Conservation (phyloP, 2,329 filamentous ascomycete genomes). For the Sodiomyces alkalinus region DNA sequence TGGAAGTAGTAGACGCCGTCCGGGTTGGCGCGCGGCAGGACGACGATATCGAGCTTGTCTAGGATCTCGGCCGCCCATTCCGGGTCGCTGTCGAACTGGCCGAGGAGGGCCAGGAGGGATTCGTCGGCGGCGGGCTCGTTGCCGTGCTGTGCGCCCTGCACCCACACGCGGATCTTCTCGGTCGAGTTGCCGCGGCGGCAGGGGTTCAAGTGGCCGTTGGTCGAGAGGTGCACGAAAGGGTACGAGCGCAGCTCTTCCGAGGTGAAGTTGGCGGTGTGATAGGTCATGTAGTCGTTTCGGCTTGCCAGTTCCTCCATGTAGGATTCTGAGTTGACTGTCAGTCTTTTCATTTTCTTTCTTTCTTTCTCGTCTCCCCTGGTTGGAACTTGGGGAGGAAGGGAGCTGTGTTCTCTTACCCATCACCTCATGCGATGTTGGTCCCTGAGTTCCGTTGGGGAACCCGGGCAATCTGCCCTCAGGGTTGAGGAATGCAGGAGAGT, state of each 20-base stretch:
- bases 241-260: constrained; percentile 8
- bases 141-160: constrained; percentile 17
- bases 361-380: too few relatives aligned
- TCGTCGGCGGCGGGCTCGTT: constrained; percentile 18
- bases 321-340: constrained; percentile 1
- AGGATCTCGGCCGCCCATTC: constrained; percentile 15
- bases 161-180: constrained; percentile 15
- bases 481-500: constrained; percentile 7
- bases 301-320: constrained; percentile 6
- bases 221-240: constrained; percentile 8
- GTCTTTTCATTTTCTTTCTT: not conserved
- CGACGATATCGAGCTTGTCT: constrained; percentile 13
- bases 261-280: constrained; percentile 7
- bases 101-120: constrained; percentile 14
- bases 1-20: constrained; percentile 20
- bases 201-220: not conserved
- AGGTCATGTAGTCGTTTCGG: constrained; percentile 8
- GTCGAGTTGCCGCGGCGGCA: constrained; percentile 1
- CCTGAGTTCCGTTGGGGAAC: constrained; percentile 8
- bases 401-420: constrained; percentile 5
- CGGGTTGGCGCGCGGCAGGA: constrained; percentile 17
- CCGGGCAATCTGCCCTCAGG: constrained; percentile 5
- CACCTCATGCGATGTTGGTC: constrained; percentile 7
- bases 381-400: not conserved
- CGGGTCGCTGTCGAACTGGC: constrained; percentile 14